Evolutionary conservation across 106 monocot species (phyloP).

Genomic region (Acanthochlamys bracteata): DNA sequence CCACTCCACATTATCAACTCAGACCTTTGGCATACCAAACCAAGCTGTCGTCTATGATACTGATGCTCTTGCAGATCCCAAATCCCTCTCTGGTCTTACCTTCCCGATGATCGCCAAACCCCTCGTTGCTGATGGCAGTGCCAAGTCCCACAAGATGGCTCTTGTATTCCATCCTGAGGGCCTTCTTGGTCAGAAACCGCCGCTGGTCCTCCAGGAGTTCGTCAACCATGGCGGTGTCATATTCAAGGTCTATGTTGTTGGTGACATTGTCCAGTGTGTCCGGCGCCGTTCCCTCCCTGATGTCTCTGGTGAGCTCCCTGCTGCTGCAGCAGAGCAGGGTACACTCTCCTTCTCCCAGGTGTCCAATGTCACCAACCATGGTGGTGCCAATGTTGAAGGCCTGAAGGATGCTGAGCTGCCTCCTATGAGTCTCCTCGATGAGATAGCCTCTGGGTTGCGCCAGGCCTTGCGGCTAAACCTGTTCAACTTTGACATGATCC

Average conservation of each 20-base stretch:
- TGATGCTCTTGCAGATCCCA: constrained; percentile 22
- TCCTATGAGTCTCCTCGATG: constrained; percentile 25
- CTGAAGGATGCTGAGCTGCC: constrained; percentile 46
- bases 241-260: constrained; percentile 66
- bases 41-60: constrained; percentile 34
- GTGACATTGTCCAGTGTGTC: constrained; percentile 53
- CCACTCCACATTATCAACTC: background rate
- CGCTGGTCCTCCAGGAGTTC: constrained; percentile 63
- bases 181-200: constrained; percentile 36
- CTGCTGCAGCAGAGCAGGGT: constrained; percentile 1
- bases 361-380: background rate
- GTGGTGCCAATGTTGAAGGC: background rate
- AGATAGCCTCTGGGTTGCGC: constrained; percentile 42
- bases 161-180: constrained; percentile 33
- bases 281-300: constrained; percentile 60
- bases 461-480: constrained; percentile 32
- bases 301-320: constrained; percentile 22
- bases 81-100: constrained; percentile 7
- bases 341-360: background rate
- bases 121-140: constrained; percentile 49
- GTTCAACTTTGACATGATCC: constrained; percentile 66
- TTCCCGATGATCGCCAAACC: constrained; percentile 67
- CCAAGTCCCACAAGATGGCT: constrained; percentile 51
- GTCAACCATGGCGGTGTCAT: constrained; percentile 64
- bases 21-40: constrained; percentile 46